Percentiles rank a stretch among this genome's conserved stretches.
These are phyloP conservation scores for Penicillium antarcticum DNA, from an alignment of 495 filamentous ascomycete genomes.

Conservation along the genomic window DNA sequence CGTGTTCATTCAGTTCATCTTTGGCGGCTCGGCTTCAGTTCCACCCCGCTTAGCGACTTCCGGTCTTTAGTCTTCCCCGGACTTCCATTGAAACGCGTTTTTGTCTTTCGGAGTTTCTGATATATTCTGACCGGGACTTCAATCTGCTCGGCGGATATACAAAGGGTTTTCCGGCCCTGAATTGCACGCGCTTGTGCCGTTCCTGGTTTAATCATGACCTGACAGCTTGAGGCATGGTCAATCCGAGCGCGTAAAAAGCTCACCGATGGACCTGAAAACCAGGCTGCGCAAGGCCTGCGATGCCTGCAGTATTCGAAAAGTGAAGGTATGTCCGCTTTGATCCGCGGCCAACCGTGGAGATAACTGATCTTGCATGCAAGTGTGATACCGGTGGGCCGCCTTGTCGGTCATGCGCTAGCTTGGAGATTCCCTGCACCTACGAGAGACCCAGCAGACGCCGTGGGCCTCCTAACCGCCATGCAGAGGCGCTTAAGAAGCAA, in stretches of 20 bases:
- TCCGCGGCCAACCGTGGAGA: slow-evolving; percentile 6
- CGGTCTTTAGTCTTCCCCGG: neutral
- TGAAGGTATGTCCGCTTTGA: slow-evolving; percentile 58
- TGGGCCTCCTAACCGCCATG: slow-evolving; percentile 82
- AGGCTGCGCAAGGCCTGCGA: slow-evolving; percentile 78
- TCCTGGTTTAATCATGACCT: slow-evolving; percentile 14
- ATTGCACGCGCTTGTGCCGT: slow-evolving; percentile 4
- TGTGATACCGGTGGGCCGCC: slow-evolving; percentile 79
- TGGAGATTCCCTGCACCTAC: slow-evolving; percentile 84
- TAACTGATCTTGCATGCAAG: slow-evolving; percentile 36
- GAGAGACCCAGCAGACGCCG: slow-evolving; percentile 72
- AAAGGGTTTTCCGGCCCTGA: slow-evolving; percentile 11
- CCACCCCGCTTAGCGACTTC: no score
- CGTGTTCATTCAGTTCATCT: neutral
- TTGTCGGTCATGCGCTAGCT: slow-evolving; percentile 72
- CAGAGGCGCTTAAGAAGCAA: slow-evolving; percentile 73
- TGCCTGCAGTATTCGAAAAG: slow-evolving; percentile 79
- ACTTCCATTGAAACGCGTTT: no score
- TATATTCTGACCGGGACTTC: no score
- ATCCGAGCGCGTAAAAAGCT: slow-evolving; percentile 13
- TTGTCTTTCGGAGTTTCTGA: no score
- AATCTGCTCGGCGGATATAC: slow-evolving; percentile 3
- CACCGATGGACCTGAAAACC: slow-evolving; percentile 40
- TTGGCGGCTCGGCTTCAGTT: no score
- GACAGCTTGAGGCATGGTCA: slow-evolving; percentile 24